Base-by-base conservation (phyloP, 2,329 filamentous ascomycete genomes). In the Botrytis sinoallii region DNA sequence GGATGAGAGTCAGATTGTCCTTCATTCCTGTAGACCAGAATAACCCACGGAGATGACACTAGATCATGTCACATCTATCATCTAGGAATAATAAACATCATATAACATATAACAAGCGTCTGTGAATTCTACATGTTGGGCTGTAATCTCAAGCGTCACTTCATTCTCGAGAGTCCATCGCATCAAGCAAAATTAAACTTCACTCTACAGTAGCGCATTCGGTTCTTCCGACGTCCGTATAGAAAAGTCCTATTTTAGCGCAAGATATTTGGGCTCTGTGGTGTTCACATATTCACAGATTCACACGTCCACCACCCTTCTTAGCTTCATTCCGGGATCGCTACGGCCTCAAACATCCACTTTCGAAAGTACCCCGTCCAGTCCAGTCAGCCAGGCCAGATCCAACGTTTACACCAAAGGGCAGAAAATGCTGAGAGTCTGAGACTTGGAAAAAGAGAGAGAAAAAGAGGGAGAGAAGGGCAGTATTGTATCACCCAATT, bases 321-420 rank as follows among this genome's bases (percentile, higher is more conserved):
- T 44, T 59, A 38, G 63, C 42, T 35, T 16, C 6, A 44, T 59
- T 69, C 66, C 35, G 67, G 67, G 52, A 69, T 59, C n/a, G 67
- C 52, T 69, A 32, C 35, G 55, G 35, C 66, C 66, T 40, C 22
- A 29, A 52, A 68, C 46, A 69, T 69, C 67, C 67, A 69, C 52
- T 69, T 42, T 59, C 3, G 35, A 69, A 57, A 35, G n/a, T 52
- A 35, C n/a, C 48, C 32, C 32, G 32, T 32, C 32, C 32, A 32
- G 32, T 32, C 32, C 32, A 32, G 32, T 32, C 32, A 32, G 32
- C 32, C 48, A 59, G 48, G 38, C 48, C 25, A 59, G 38, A 57
- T 44, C n/a, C 16, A 35, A 32, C 35, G 40, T 48, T 4, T 48
- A 25, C 40, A 16, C 44, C n/a, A 3, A 42, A 42, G 66, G 44